Evolutionary conservation across 495 filamentous ascomycete species (phyloP), one percentile per base, ranked within the genome.

Genomic region (Podospora pseudocomata): DNA sequence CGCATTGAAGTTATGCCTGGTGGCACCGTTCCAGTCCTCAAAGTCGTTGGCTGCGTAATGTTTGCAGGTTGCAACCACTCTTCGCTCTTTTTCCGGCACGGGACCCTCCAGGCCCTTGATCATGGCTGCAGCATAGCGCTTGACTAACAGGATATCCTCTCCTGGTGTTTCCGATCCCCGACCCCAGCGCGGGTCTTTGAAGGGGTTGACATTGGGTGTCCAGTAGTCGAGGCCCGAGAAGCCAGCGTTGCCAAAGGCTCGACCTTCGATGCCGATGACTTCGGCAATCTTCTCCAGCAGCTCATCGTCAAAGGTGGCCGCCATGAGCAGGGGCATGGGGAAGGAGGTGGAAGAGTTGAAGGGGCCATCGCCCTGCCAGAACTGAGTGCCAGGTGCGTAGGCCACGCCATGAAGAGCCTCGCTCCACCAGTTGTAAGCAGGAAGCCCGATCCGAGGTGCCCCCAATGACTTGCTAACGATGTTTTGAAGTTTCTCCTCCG

Each of bases 161-260:
- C 79, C 80, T 4, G 74, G 74, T 3, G 74, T 76, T 63, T 73
- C 75, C 20, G 65, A 64, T 11, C 74, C 76, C 3, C 81, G 69
- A 1, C 82, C 82, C 79, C 82, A 81, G 64, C 79, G 73, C 4
- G 83, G 83, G 56, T 83, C 80, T 44, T 75, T 75, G 79, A 88
- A 91, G 1, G 85, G 81, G 73, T 92, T 92, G 76, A 91, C 89
- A 70, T 91, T 89, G 1, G 89, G 89, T 0, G 89, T 85, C 79
- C 87, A 92, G 64, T 80, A 86, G 72, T 91, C 86, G 5, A 91
- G 74, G 0, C 86, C 86, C 54, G 81, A 82, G 20, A 81, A 76
- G 19, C 84, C 85, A 18, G 67, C 82, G 67, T 92, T 92, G 74
- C 80, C 88, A 72, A 88, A 91, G 2, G 89, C 88, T n/a, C 89